Base-by-base conservation (phyloP, 345 rosid genomes). In the Eucalyptus leucophloia region DNA sequence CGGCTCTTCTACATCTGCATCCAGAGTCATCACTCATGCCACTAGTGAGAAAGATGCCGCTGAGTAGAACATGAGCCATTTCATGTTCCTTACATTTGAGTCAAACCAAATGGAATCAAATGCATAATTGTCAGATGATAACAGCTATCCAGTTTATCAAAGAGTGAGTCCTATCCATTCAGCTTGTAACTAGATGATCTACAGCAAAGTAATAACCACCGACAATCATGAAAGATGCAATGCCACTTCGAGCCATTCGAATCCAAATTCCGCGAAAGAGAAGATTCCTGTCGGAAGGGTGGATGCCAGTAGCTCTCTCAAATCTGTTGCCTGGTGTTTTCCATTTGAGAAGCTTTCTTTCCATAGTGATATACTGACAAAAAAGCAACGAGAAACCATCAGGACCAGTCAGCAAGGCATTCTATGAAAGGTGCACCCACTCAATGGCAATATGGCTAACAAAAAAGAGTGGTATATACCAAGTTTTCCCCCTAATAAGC, bases 261-360 rank as follows among this genome's bases (percentile, higher is more conserved):
- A 93, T 56, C 93, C 96, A 91, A 37, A 95, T 91, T 30, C 98
- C 99, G 12, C 93, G 94, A 87, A 94, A 94, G 94, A 98, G 91
- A 12, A 97, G 87, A 49, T 91, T 94, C 90, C 97, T 91, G 87
- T 98, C 99, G 60, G 96, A 90, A 51, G 99, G 99, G 94, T 97
- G 99, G 89, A 97, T 96, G 54, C 99, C 99, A n/a, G 98, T 89
- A 88, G 90, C 69, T 91, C 95, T 97, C 93, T 98, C 99, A 87
- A 97, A 95, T 88, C 94, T 92, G 72, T 94, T 97, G 21, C 99
- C 99, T 0, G 99, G 99, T 87, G 69, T 92, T 42, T 91, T 94
- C 97, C 97, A 97, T 92, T 91, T 96, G 37, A 98, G 92, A 90
- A 97, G 90, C 92, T 88, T 96, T 91, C 98, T 96, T 92, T 98